Evolutionary conservation across 192 early-diverging fungal genomes (phyloP).

Genomic region (Neocallimastix lanati): DNA sequence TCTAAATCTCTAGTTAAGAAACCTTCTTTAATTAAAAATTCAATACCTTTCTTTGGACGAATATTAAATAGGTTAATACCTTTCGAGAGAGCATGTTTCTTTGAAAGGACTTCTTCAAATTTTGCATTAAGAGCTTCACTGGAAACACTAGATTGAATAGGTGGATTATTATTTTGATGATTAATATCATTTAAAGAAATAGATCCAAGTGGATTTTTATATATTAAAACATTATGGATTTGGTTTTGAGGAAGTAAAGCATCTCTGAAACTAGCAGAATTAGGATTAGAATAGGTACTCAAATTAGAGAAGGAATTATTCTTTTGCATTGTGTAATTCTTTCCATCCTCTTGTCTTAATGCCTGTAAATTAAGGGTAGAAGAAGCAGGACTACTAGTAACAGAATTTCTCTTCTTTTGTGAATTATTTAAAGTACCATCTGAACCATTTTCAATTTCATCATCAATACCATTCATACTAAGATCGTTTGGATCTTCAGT

Average conservation of each 20-base stretch:
- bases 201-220: slow-evolving; percentile 19
- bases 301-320: slow-evolving; percentile 3
- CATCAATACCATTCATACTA: not conserved
- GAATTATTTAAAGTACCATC: not conserved
- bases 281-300: not conserved
- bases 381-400: not conserved
- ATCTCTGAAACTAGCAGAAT: slow-evolving; percentile 10
- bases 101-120: slow-evolving; percentile 21
- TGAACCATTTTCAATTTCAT: not conserved
- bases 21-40: slow-evolving; percentile 18
- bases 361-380: not conserved
- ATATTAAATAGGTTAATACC: slow-evolving; percentile 26
- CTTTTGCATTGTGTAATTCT: slow-evolving; percentile 1
- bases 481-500: not conserved
- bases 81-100: slow-evolving; percentile 21
- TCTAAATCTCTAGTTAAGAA: slow-evolving; percentile 20
- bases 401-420: not conserved
- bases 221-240: slow-evolving; percentile 15
- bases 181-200: slow-evolving; percentile 16
- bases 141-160: not conserved
- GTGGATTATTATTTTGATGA: not conserved
- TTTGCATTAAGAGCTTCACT: slow-evolving; percentile 2
- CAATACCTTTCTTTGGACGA: slow-evolving; percentile 28
- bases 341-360: not conserved
- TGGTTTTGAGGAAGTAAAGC: slow-evolving; percentile 9